Percentiles rank a stretch among this genome's conserved stretches.
These are phyloP conservation scores for Apophysomyces variabilis DNA, from an alignment of 371 early-diverging fungal species.

Conservation along the genomic window DNA sequence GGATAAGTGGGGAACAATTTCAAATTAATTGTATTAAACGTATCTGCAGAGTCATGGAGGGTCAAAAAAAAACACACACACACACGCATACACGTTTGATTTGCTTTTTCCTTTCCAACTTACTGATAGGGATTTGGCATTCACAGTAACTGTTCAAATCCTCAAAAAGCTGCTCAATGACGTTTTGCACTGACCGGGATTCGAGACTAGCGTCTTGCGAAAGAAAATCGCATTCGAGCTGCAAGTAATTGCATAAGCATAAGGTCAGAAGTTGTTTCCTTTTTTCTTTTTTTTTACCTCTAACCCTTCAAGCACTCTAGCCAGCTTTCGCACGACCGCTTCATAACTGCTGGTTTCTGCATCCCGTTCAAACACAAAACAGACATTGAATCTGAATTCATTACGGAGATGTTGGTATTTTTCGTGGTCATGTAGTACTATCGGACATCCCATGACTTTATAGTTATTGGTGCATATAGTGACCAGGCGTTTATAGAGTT, in stretches of 20 bases:
- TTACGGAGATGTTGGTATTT: slow-evolving; percentile 73
- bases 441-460: slow-evolving; percentile 81
- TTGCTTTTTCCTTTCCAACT: slow-evolving; percentile 13
- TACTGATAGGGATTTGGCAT: slow-evolving; percentile 88
- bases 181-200: slow-evolving; percentile 62
- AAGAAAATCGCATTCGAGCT: slow-evolving; percentile 77
- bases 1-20: slow-evolving; percentile 85
- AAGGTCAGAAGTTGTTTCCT: not conserved
- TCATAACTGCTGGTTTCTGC: slow-evolving; percentile 79
- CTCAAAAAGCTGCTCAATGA: slow-evolving; percentile 86
- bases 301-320: slow-evolving; percentile 71
- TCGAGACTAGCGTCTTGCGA: slow-evolving; percentile 47
- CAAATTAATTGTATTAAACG: slow-evolving; percentile 70
- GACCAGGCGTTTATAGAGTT: slow-evolving; percentile 78
- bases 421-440: slow-evolving; percentile 69
- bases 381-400: slow-evolving; percentile 86
- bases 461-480: slow-evolving; percentile 74
- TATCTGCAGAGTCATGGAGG: slow-evolving; percentile 22
- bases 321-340: slow-evolving; percentile 82
- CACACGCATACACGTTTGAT: not conserved
- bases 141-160: slow-evolving; percentile 87
- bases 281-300: slow-evolving; percentile 54
- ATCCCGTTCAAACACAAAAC: slow-evolving; percentile 86
- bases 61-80: slow-evolving; percentile 36
- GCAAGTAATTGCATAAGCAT: slow-evolving; percentile 19